Conservation (phyloP, 495 filamentous ascomycete species). For the Margaritispora aquatica region DNA sequence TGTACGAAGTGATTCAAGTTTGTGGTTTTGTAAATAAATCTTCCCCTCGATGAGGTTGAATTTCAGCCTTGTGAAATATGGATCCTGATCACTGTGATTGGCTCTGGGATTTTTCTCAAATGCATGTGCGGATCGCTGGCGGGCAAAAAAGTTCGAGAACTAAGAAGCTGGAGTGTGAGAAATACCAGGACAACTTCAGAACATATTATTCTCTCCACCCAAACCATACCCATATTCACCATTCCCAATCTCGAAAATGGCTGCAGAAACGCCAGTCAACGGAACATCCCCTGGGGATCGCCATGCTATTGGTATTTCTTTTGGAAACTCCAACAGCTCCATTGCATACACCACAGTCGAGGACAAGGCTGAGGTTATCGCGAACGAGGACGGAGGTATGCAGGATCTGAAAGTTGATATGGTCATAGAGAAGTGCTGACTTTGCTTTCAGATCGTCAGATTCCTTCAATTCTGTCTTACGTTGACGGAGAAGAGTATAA, state of each 20-base stretch:
- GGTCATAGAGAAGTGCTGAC: slow-evolving; percentile 11
- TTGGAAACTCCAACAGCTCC: slow-evolving; percentile 96
- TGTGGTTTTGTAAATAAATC: not conserved
- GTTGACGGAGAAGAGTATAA: slow-evolving; percentile 94
- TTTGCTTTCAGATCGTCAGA: slow-evolving; percentile 73
- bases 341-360: slow-evolving; percentile 84
- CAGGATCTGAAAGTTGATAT: slow-evolving; percentile 9
- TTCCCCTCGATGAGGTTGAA: slow-evolving; percentile 5
- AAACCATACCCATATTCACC: not conserved
- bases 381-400: slow-evolving; percentile 96
- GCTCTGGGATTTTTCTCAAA: slow-evolving; percentile 23
- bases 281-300: slow-evolving; percentile 47
- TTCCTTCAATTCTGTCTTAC: slow-evolving; percentile 90
- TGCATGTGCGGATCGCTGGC: no score
- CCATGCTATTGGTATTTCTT: slow-evolving; percentile 89
- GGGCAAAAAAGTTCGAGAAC: slow-evolving; percentile 18
- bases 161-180: not conserved
- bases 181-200: not conserved
- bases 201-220: not conserved
- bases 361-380: slow-evolving; percentile 94
- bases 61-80: slow-evolving; percentile 23
- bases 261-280: slow-evolving; percentile 17
- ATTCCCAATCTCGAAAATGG: slow-evolving; percentile 12
- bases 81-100: not conserved
- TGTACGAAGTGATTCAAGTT: not conserved